Percentiles rank a stretch among this genome's conserved stretches.
Conservation (phyloP, 192 early-diverging fungal species). For the Podila horticola region DNA sequence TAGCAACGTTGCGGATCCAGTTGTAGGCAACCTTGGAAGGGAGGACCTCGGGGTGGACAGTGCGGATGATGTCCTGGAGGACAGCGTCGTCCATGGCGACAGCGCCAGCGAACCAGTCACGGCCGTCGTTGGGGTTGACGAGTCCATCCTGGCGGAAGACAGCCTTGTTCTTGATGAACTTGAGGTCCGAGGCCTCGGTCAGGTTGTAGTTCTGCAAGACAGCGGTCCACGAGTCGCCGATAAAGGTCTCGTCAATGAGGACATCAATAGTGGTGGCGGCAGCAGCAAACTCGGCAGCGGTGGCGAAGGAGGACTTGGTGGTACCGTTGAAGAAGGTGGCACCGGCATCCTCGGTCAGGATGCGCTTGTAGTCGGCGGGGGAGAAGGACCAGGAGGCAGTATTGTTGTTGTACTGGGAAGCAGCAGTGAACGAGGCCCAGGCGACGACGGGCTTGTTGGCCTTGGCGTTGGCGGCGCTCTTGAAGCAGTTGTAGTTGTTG, state of each 20-base stretch:
- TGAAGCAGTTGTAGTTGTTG: slow-evolving; percentile 69
- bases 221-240: slow-evolving; percentile 48
- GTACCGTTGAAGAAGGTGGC: slow-evolving; percentile 63
- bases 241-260: slow-evolving; percentile 75
- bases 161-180: slow-evolving; percentile 68
- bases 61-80: slow-evolving; percentile 76
- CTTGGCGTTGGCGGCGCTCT: slow-evolving; percentile 38
- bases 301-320: slow-evolving; percentile 39
- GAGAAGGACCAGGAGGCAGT: slow-evolving; percentile 70
- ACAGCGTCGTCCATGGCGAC: slow-evolving; percentile 73
- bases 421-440: slow-evolving; percentile 69
- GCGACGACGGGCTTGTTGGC: slow-evolving; percentile 62
- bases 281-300: slow-evolving; percentile 57
- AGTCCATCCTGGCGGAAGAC: slow-evolving; percentile 76
- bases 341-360: slow-evolving; percentile 74
- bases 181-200: slow-evolving; percentile 54
- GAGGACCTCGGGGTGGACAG: slow-evolving; percentile 65
- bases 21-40: slow-evolving; percentile 58
- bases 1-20: slow-evolving; percentile 76
- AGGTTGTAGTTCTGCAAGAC: slow-evolving; percentile 70
- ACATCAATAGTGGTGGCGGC: slow-evolving; percentile 70
- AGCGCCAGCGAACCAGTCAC: slow-evolving; percentile 78
- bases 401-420: slow-evolving; percentile 73
- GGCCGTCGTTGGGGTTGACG: slow-evolving; percentile 67
- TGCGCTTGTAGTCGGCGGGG: slow-evolving; percentile 65